A percentile compares a stretch with the other conserved stretches of the same genome.
Conservation (phyloP, 2,329 filamentous ascomycete genomes). For the Diplodia scrobiculata region DNA sequence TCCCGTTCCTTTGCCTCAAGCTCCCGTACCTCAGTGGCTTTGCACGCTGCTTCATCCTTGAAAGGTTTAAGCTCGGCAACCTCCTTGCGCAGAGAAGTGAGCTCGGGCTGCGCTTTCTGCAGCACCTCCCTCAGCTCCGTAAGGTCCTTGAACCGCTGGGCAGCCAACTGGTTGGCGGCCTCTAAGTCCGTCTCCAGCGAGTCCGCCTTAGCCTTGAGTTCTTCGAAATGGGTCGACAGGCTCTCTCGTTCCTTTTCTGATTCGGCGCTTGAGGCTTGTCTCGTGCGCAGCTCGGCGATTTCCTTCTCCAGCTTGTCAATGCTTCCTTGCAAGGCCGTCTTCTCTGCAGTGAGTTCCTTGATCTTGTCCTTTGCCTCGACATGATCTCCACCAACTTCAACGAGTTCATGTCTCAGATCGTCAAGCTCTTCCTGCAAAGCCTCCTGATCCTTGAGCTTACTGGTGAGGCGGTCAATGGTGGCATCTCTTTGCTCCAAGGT, state of each 20-base stretch:
- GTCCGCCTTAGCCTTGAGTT: conserved; percentile 69
- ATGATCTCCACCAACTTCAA: conserved; percentile 78
- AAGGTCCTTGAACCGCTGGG: conserved; percentile 84
- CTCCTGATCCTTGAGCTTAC: conserved; percentile 73
- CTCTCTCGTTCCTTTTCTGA: conserved; percentile 58
- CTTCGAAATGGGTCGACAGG: conserved; percentile 67
- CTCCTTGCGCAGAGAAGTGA: conserved; percentile 76
- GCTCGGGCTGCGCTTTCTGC: conserved; percentile 82
- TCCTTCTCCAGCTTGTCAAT: conserved; percentile 72
- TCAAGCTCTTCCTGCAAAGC: conserved; percentile 84
- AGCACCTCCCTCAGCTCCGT: conserved; percentile 76
- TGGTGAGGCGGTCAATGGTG: conserved; percentile 70
- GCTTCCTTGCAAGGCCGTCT: conserved; percentile 63
- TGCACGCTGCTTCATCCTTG: conserved; percentile 72
- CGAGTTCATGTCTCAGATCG: conserved; percentile 74
- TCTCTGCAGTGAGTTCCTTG: conserved; percentile 71
- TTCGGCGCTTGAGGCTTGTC: conserved; percentile 51
- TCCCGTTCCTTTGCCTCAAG: conserved; percentile 83
- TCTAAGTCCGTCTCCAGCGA: conserved; percentile 79
- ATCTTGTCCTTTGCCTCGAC: conserved; percentile 77
- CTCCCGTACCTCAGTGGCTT: conserved; percentile 66
- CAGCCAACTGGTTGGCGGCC: conserved; percentile 81
- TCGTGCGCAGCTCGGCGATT: conserved; percentile 59
- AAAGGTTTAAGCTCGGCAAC: conserved; percentile 70
- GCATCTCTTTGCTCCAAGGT: conserved; percentile 60